These are phyloP conservation scores for Musa troglodytarum DNA, from an alignment of 176 grass and related monocot species.

Conservation along the genomic window DNA sequence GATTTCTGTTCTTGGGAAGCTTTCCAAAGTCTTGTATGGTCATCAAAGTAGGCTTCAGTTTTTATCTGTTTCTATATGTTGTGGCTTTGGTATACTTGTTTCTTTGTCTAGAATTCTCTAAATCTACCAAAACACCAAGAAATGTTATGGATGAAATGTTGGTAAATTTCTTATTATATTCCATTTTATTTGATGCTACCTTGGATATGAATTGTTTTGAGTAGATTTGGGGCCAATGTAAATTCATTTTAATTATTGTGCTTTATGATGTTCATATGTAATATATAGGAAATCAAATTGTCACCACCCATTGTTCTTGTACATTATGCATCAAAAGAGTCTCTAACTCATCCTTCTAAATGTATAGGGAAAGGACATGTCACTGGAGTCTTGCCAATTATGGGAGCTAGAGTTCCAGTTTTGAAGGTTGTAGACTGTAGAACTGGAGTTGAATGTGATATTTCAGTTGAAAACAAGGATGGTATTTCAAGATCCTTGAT, in stretches of 20 bases:
- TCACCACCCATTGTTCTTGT: not conserved
- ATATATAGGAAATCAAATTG: not conserved
- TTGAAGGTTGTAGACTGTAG: conserved; percentile 62
- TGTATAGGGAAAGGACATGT: conserved; percentile 44
- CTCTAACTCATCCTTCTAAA: conserved; percentile 2
- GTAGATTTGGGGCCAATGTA: not conserved
- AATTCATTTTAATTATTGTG: not conserved
- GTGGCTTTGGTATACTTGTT: not conserved
- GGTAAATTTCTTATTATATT: not conserved
- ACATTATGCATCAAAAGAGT: not conserved
- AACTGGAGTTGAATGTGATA: conserved; percentile 66
- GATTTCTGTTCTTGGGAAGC: conserved; percentile 47
- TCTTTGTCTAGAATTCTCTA: not conserved
- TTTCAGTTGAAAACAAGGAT: conserved; percentile 91
- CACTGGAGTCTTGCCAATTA: conserved; percentile 52
- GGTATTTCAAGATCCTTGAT: conserved; percentile 75
- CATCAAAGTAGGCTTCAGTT: conserved; percentile 56
- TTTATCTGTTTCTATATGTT: conserved; percentile 13
- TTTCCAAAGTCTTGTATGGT: conserved; percentile 55
- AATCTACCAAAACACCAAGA: not conserved
- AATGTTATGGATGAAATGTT: not conserved
- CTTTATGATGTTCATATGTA: not conserved
- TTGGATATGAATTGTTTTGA: not conserved
- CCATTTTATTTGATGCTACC: not conserved
- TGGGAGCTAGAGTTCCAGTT: conserved; percentile 71